Evolutionary conservation across 495 filamentous ascomycete species (phyloP).

Genomic region (Aspergillus baeticus): DNA sequence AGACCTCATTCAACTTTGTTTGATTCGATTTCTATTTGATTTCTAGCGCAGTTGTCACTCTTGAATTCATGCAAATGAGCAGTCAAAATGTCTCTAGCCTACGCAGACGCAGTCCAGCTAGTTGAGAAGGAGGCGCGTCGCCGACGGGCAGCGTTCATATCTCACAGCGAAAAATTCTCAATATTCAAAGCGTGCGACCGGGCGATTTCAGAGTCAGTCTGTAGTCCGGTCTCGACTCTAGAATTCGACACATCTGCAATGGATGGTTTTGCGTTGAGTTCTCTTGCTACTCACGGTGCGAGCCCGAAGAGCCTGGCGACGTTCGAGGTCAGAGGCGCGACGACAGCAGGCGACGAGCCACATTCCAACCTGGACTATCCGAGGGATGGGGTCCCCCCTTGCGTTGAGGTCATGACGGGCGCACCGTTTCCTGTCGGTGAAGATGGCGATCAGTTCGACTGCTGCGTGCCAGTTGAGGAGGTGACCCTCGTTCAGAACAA

Average conservation of each 20-base stretch:
- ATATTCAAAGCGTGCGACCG: slow-evolving; percentile 15
- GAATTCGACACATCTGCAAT: slow-evolving; percentile 19
- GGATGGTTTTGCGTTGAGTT: slow-evolving; percentile 20
- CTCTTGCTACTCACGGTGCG: slow-evolving; percentile 4
- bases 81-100: neutral
- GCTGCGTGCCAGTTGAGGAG: slow-evolving; percentile 14
- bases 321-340: slow-evolving; percentile 6
- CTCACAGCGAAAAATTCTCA: slow-evolving; percentile 6
- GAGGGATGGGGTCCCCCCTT: neutral
- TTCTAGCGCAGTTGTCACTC: too few relatives aligned
- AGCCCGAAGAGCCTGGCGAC: slow-evolving; percentile 4
- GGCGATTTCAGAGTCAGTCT: neutral
- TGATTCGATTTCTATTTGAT: too few relatives aligned
- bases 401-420: slow-evolving; percentile 21
- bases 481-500: neutral
- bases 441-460: slow-evolving; percentile 5
- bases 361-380: neutral
- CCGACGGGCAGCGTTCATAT: neutral
- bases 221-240: slow-evolving; percentile 3
- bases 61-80: too few relatives aligned
- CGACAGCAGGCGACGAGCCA: slow-evolving; percentile 12
- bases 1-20: too few relatives aligned
- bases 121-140: neutral
- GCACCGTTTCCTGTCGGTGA: slow-evolving; percentile 6
- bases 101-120: neutral